phyloP scores from a whole-genome alignment of 352 stramenopile species.

The Globisporangium canariense region DNA sequence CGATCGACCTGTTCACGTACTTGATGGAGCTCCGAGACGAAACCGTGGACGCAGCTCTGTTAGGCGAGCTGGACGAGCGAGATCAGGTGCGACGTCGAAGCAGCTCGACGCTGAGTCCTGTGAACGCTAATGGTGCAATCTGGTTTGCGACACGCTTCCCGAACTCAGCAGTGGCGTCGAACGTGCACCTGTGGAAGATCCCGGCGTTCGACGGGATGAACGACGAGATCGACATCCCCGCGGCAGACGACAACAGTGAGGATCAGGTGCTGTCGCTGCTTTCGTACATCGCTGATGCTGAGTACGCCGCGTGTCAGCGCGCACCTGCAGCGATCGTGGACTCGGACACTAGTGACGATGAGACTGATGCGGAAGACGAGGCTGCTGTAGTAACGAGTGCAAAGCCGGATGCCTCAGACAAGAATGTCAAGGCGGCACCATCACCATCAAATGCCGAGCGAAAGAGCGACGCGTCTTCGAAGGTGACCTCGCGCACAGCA shows the following conservation, averaged over 20 bases:
- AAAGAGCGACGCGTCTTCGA: constrained; percentile 9
- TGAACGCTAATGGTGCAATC: constrained; percentile 42
- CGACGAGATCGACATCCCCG: constrained; percentile 53
- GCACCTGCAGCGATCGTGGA: constrained; percentile 40
- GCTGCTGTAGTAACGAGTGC: background rate
- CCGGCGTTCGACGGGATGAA: constrained; percentile 51
- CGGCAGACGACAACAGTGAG: constrained; percentile 56
- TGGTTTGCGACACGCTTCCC: constrained; percentile 84
- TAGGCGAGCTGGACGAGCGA: constrained; percentile 25
- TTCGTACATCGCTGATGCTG: constrained; percentile 81
- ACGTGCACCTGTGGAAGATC: constrained; percentile 82
- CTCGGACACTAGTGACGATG: constrained; percentile 37
- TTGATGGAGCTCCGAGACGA: constrained; percentile 69
- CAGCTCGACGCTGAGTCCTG: constrained; percentile 21
- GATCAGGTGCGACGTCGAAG: background rate
- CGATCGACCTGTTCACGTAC: constrained; percentile 79
- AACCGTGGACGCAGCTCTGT: constrained; percentile 50
- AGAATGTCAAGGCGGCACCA: background rate
- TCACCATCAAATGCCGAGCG: background rate
- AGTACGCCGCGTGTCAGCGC: constrained; percentile 75
- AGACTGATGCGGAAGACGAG: constrained; percentile 26
- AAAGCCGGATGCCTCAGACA: background rate
- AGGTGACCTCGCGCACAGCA: constrained; percentile 41
- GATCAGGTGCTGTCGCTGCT: constrained; percentile 77
- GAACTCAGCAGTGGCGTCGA: constrained; percentile 67